Evolutionary conservation across 176 grass and related monocot species (phyloP).

Genomic region (Phragmites australis): DNA sequence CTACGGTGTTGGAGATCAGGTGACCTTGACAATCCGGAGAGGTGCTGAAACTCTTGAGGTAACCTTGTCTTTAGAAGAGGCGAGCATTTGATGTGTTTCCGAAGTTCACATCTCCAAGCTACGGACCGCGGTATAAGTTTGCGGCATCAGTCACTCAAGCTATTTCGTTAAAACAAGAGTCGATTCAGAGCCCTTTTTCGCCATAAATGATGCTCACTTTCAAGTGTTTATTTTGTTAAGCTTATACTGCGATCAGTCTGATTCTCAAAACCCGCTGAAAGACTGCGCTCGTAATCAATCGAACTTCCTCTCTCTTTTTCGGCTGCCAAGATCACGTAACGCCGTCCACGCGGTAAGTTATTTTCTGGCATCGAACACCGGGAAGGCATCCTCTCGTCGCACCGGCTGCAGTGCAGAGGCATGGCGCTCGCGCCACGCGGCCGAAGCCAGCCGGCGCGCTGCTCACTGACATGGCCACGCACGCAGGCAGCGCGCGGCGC

Average conservation of each 20-base stretch:
- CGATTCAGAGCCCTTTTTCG: neutral
- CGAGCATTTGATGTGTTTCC: constrained; percentile 37
- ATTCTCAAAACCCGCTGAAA: neutral
- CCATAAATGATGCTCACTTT: neutral
- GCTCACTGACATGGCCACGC: too few relatives aligned
- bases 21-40: constrained; percentile 65
- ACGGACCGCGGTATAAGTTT: neutral
- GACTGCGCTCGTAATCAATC: neutral
- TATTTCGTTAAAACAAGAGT: neutral
- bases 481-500: too few relatives aligned
- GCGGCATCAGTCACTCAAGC: neutral
- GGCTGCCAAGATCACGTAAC: neutral
- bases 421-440: too few relatives aligned
- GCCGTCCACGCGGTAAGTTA: neutral
- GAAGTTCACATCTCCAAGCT: neutral
- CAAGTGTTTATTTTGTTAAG: neutral
- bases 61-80: constrained; percentile 67
- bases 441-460: too few relatives aligned
- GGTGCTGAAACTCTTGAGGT: constrained; percentile 55
- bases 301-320: neutral
- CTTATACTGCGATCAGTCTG: neutral
- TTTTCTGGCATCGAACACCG: too few relatives aligned
- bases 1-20: constrained; percentile 66
- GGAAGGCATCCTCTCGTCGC: too few relatives aligned
- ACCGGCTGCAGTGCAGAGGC: too few relatives aligned